Evolutionary conservation across 2,329 filamentous ascomycete species (phyloP).

Genomic region (Ceratocystis albifundus): DNA sequence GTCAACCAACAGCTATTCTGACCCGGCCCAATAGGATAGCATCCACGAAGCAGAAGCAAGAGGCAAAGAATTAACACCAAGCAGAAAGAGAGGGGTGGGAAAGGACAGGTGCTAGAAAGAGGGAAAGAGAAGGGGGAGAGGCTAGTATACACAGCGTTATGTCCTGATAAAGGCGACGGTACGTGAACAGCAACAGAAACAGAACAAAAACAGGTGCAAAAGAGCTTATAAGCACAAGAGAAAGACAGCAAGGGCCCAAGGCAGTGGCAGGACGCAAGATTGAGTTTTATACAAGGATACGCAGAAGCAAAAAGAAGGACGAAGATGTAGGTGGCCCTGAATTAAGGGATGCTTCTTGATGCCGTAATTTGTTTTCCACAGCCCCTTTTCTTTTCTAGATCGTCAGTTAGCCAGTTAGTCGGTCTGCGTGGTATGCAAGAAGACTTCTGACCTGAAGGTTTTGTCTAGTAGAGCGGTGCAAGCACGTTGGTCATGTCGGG

Average conservation of each 20-base stretch:
- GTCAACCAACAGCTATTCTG: not conserved
- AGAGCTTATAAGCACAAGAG: constrained; percentile 7
- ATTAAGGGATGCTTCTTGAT: not conserved
- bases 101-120: constrained; percentile 6
- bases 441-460: not conserved
- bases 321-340: not conserved
- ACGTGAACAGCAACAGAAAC: constrained; percentile 8
- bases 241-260: not conserved
- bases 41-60: not conserved
- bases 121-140: not conserved
- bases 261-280: not conserved
- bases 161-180: constrained; percentile 1
- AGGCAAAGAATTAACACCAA: not conserved
- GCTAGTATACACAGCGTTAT: constrained; percentile 20
- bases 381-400: not conserved
- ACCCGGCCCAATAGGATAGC: not conserved
- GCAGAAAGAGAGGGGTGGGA: not conserved
- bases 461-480: not conserved
- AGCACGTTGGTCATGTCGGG: not conserved
- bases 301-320: not conserved
- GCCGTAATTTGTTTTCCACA: not conserved
- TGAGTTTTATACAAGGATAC: not conserved
- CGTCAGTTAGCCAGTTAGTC: not conserved
- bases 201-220: constrained; percentile 6
- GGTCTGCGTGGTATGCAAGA: not conserved